These are phyloP conservation scores for Acanthamoeba culbertsoni DNA, from an alignment of 208 protist genomes.

Conservation along the genomic window DNA sequence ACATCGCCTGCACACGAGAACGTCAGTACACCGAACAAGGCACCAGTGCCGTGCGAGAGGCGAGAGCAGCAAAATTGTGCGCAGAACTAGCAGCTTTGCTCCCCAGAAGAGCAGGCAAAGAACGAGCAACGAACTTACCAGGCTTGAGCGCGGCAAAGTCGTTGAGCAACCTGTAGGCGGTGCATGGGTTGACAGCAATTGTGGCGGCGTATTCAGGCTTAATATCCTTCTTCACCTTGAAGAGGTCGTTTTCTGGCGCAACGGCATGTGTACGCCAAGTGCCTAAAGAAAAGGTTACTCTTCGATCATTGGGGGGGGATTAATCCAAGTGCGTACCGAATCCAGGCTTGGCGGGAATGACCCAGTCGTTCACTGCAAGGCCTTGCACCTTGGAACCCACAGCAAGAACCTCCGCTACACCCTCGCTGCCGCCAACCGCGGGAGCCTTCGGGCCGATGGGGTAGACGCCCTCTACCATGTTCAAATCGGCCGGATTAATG, in stretches of 20 bases:
- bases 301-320: too few relatives aligned
- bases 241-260: constrained; percentile 45
- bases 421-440: constrained; percentile 91
- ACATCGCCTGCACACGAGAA: constrained; percentile 81
- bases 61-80: too few relatives aligned
- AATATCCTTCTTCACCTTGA: constrained; percentile 86
- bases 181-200: constrained; percentile 93
- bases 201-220: constrained; percentile 89
- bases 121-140: constrained; percentile 69
- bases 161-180: constrained; percentile 93
- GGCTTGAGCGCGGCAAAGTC: constrained; percentile 93
- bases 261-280: constrained; percentile 77
- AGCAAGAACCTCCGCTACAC: constrained; percentile 93
- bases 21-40: too few relatives aligned
- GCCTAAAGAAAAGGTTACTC: constrained; percentile 9
- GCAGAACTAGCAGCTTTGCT: too few relatives aligned
- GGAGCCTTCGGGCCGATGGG: constrained; percentile 75
- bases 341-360: constrained; percentile 90
- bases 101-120: neutral
- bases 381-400: constrained; percentile 86
- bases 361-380: constrained; percentile 89
- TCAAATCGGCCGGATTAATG: constrained; percentile 95
- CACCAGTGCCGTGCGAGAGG: too few relatives aligned
- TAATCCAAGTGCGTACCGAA: constrained; percentile 79
- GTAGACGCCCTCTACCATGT: constrained; percentile 91